Evolutionary conservation across 371 early-diverging fungal genomes (phyloP).

Genomic region (Rhizopus sp.): DNA sequence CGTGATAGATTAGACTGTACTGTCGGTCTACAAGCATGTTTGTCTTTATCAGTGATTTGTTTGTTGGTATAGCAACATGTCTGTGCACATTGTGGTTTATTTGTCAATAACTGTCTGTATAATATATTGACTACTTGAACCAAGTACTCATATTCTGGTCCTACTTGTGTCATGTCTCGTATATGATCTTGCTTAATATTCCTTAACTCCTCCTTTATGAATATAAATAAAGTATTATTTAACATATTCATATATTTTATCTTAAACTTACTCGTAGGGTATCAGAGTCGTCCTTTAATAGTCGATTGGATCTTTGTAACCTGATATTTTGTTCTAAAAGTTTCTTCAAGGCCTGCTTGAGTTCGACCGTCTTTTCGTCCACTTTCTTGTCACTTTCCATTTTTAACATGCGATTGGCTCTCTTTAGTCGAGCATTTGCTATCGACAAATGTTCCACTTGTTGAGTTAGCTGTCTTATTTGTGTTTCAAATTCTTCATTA

Average conservation of each 20-base stretch:
- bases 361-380: slow-evolving; percentile 39
- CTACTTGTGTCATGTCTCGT: slow-evolving; percentile 39
- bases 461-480: slow-evolving; percentile 35
- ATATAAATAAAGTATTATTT: not conserved
- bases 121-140: slow-evolving; percentile 50
- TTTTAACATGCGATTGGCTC: slow-evolving; percentile 44
- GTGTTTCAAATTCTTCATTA: slow-evolving; percentile 31
- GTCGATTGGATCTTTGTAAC: slow-evolving; percentile 43
- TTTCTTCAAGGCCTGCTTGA: slow-evolving; percentile 41
- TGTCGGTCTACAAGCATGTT: slow-evolving; percentile 46
- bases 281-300: slow-evolving; percentile 38
- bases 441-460: slow-evolving; percentile 43
- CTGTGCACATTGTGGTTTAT: slow-evolving; percentile 34
- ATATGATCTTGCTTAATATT: slow-evolving; percentile 38
- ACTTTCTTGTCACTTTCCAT: slow-evolving; percentile 40
- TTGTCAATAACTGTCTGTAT: slow-evolving; percentile 45
- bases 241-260: slow-evolving; percentile 1
- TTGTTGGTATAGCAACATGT: slow-evolving; percentile 47
- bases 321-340: slow-evolving; percentile 44
- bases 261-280: slow-evolving; percentile 21
- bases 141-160: slow-evolving; percentile 57
- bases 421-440: slow-evolving; percentile 39
- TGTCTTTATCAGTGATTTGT: slow-evolving; percentile 32
- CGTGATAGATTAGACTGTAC: slow-evolving; percentile 37
- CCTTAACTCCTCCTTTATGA: slow-evolving; percentile 38